A percentile compares a stretch with the other conserved stretches of the same genome.
phyloP scores from a whole-genome alignment of 2,329 filamentous ascomycete species.

The Penicillium digitatum region DNA sequence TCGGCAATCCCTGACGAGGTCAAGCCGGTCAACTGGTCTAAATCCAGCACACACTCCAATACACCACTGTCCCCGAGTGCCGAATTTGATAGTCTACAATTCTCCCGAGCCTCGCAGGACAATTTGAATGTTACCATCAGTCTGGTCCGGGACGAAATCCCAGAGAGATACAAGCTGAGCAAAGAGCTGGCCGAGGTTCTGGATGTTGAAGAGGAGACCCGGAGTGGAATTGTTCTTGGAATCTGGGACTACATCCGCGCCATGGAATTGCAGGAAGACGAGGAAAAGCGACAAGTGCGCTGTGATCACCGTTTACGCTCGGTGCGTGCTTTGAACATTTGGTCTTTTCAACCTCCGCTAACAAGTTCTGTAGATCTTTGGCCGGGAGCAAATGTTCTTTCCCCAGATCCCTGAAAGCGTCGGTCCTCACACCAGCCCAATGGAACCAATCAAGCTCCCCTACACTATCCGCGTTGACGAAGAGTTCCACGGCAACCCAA shows the following conservation, averaged over 20 bases:
- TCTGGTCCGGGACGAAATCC: slow-evolving; percentile 75
- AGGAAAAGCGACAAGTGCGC: slow-evolving; percentile 87
- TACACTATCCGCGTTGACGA: slow-evolving; percentile 95
- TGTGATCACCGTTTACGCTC: slow-evolving; percentile 79
- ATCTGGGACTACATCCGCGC: slow-evolving; percentile 93
- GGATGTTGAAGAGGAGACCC: slow-evolving; percentile 80
- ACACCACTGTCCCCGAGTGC: slow-evolving; percentile 58
- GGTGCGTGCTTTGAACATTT: slow-evolving; percentile 49
- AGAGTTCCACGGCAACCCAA: slow-evolving; percentile 69
- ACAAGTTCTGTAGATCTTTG: slow-evolving; percentile 59
- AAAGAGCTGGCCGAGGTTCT: slow-evolving; percentile 76
- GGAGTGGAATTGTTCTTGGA: slow-evolving; percentile 81
- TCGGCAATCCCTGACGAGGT: slow-evolving; percentile 42
- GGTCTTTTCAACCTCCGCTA: background rate
- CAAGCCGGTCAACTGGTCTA: slow-evolving; percentile 74
- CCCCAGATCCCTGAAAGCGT: slow-evolving; percentile 80
- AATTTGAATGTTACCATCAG: slow-evolving; percentile 90
- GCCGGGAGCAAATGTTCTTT: slow-evolving; percentile 74
- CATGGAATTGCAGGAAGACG: slow-evolving; percentile 83
- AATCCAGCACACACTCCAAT: slow-evolving; percentile 58
- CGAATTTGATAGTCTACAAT: slow-evolving; percentile 87
- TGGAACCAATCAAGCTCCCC: slow-evolving; percentile 75
- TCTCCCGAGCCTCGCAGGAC: slow-evolving; percentile 87
- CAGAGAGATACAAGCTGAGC: slow-evolving; percentile 78
- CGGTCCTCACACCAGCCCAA: slow-evolving; percentile 69